Evolutionary conservation across 345 rosid genomes (phyloP).

Genomic region (Citrus mangshanensis): DNA sequence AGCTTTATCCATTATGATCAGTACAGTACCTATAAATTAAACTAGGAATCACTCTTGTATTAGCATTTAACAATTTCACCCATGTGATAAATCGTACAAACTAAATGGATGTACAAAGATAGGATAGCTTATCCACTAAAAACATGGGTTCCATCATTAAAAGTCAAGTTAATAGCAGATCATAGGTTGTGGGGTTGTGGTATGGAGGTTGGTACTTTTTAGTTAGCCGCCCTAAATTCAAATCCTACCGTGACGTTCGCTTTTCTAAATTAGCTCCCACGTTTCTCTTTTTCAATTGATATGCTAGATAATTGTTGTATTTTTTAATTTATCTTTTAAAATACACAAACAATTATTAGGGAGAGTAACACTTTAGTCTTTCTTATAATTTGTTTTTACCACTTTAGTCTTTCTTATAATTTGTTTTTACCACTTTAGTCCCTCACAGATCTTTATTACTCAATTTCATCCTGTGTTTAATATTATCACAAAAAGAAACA

Average conservation of each 20-base stretch:
- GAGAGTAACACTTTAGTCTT: no score
- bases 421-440: no score
- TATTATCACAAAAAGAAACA: no score
- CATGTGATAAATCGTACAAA: not conserved
- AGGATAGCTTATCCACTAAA: not conserved
- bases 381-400: no score
- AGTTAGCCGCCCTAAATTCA: not conserved
- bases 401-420: no score
- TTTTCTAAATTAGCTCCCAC: not conserved
- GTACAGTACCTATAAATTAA: not conserved
- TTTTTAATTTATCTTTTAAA: no score
- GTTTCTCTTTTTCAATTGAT: not conserved
- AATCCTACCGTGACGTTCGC: not conserved
- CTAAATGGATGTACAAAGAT: not conserved
- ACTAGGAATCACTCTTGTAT: not conserved
- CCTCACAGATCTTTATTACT: no score
- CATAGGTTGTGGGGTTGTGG: not conserved
- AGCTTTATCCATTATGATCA: not conserved
- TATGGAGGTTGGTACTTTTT: not conserved
- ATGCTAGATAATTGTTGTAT: no score
- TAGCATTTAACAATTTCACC: not conserved
- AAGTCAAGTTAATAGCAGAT: slow-evolving; percentile 2
- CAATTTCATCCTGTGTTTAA: no score
- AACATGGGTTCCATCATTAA: not conserved
- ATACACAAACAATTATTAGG: no score